A percentile compares a stretch with the other conserved stretches of the same genome.
Evolutionary conservation across 768 basidiomycete species (phyloP).

Genomic region (Tylopilus sp.): DNA sequence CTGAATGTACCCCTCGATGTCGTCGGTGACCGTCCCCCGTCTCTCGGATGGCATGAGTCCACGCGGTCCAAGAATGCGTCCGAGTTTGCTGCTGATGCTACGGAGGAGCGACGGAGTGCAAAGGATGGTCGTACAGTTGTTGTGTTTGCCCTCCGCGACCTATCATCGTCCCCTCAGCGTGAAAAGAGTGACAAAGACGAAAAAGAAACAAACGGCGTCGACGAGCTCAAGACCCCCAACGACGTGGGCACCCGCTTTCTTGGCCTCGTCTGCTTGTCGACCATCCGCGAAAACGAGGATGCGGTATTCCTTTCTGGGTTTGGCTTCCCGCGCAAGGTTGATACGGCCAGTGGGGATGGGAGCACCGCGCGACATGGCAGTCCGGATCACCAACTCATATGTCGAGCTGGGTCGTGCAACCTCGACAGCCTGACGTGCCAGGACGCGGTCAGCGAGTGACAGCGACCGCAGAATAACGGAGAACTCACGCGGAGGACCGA

Average conservation of each 20-base stretch:
- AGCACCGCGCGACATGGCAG: conserved; percentile 71
- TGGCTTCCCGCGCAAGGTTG: conserved; percentile 78
- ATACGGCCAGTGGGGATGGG: conserved; percentile 89
- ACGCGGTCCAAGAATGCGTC: conserved; percentile 77
- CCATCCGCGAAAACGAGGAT: conserved; percentile 96
- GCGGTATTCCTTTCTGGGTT: conserved; percentile 62
- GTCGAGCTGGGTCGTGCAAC: conserved; percentile 71
- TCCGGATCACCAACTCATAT: conserved; percentile 79
- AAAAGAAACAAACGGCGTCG: conserved; percentile 61
- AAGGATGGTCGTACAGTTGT: conserved; percentile 75
- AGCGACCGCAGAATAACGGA: not conserved
- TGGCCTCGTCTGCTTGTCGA: conserved; percentile 75
- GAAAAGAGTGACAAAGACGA: not conserved
- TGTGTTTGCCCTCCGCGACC: conserved; percentile 71
- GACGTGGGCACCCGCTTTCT: conserved; percentile 81
- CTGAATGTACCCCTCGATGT: conserved; percentile 79
- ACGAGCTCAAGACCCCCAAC: conserved; percentile 90
- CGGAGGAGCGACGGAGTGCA: conserved; percentile 78
- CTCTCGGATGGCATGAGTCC: conserved; percentile 95
- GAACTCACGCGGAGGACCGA: conserved; percentile 63
- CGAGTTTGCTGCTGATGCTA: conserved; percentile 76
- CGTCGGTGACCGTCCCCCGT: conserved; percentile 91
- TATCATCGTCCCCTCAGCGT: conserved; percentile 25
- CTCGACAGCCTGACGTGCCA: conserved; percentile 66
- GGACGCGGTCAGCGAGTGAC: conserved; percentile 2